These are phyloP conservation scores for Mortierella sp. DNA, from an alignment of 371 early-diverging fungal genomes.

Conservation along the genomic window DNA sequence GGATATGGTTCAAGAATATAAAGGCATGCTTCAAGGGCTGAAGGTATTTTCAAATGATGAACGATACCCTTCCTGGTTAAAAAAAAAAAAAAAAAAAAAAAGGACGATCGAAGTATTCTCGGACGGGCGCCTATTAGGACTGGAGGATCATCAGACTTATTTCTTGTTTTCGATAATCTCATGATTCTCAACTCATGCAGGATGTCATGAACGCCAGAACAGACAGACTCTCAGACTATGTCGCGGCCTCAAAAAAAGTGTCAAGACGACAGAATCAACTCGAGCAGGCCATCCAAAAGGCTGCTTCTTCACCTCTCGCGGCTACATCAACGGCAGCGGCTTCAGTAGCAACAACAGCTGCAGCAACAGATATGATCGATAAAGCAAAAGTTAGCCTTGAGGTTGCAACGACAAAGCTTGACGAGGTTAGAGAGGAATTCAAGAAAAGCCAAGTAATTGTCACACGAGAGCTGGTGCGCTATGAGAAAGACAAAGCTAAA, in stretches of 20 bases:
- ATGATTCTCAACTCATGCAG: slow-evolving; percentile 21
- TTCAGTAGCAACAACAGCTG: slow-evolving; percentile 6
- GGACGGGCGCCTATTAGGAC: too few species aligned
- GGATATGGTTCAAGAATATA: slow-evolving; percentile 69
- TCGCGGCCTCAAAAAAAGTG: slow-evolving; percentile 63
- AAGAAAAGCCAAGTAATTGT: slow-evolving; percentile 60
- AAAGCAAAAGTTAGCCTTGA: slow-evolving; percentile 55
- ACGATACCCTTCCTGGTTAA: background rate
- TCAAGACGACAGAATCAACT: slow-evolving; percentile 57
- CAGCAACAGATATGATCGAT: slow-evolving; percentile 57
- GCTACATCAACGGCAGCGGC: slow-evolving; percentile 41
- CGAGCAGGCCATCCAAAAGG: slow-evolving; percentile 58
- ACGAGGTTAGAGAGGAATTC: slow-evolving; percentile 53
- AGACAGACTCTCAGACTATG: slow-evolving; percentile 65
- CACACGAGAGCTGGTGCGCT: slow-evolving; percentile 61
- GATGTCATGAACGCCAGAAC: slow-evolving; percentile 66
- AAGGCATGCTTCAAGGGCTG: slow-evolving; percentile 63
- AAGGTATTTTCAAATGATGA: slow-evolving; percentile 46
- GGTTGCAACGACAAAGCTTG: slow-evolving; percentile 55
- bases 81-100: too few species aligned
- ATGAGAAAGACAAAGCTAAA: slow-evolving; percentile 61
- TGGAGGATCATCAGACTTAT: too few species aligned
- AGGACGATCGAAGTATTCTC: too few species aligned
- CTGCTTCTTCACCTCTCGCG: slow-evolving; percentile 27
- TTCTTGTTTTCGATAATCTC: too few species aligned